These are phyloP conservation scores for Mycena sanguinolenta DNA, from an alignment of 768 basidiomycete genomes.

Conservation along the genomic window DNA sequence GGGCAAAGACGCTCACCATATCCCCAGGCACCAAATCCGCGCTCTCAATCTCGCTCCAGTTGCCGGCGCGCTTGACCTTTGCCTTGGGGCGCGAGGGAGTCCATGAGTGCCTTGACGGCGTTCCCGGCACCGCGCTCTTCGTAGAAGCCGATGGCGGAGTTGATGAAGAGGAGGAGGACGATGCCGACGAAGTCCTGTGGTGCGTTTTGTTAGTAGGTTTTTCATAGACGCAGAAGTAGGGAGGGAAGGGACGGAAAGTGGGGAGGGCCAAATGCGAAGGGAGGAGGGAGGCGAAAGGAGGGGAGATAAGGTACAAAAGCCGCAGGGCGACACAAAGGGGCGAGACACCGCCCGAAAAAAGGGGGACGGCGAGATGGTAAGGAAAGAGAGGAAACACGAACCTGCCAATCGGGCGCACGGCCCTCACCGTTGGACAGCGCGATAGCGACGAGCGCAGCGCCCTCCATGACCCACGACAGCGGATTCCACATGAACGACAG, in stretches of 20 bases:
- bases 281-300: too few species aligned
- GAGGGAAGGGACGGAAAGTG: too few species aligned
- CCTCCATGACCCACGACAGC: slow-evolving; percentile 99
- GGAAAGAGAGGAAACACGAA: background rate
- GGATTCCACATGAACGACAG: slow-evolving; percentile 99
- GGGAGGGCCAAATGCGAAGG: too few species aligned
- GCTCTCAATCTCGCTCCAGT: slow-evolving; percentile 93
- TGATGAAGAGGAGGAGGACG: slow-evolving; percentile 89
- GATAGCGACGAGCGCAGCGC: slow-evolving; percentile 93
- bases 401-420: slow-evolving; percentile 90
- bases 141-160: slow-evolving; percentile 98
- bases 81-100: slow-evolving; percentile 98
- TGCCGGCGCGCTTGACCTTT: slow-evolving; percentile 87
- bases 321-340: too few species aligned
- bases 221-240: too few species aligned
- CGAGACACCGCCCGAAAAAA: too few species aligned
- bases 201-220: background rate
- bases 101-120: slow-evolving; percentile 99
- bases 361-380: background rate
- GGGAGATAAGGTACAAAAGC: too few species aligned
- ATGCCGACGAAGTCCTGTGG: slow-evolving; percentile 94
- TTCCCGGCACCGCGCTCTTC: slow-evolving; percentile 98
- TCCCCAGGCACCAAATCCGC: slow-evolving; percentile 93
- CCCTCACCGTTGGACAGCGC: slow-evolving; percentile 93
- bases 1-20: slow-evolving; percentile 56